phyloP scores from a whole-genome alignment of 1,139 yeast species.

The Pichiaceae sp. region DNA sequence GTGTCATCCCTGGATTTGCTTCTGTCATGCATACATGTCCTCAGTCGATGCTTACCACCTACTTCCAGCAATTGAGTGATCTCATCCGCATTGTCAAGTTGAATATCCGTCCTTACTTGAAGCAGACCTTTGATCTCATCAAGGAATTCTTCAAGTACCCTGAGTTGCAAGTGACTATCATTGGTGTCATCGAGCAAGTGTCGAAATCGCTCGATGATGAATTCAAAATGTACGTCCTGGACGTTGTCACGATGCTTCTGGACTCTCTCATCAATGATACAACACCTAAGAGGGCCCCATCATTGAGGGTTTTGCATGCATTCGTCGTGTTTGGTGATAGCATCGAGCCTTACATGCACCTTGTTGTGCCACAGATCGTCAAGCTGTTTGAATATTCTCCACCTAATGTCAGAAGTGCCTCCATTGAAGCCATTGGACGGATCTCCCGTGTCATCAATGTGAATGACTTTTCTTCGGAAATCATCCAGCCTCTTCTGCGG shows the following conservation, averaged over 20 bases:
- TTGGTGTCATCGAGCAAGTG: slow-evolving; percentile 74
- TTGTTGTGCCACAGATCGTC: slow-evolving; percentile 78
- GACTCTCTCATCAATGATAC: slow-evolving; percentile 75
- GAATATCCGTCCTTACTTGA: slow-evolving; percentile 77
- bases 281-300: slow-evolving; percentile 53
- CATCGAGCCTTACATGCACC: slow-evolving; percentile 81
- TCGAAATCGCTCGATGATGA: slow-evolving; percentile 88
- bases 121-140: slow-evolving; percentile 68
- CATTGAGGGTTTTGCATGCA: slow-evolving; percentile 72
- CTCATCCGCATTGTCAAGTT: slow-evolving; percentile 79
- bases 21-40: slow-evolving; percentile 82
- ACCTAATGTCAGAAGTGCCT: slow-evolving; percentile 52
- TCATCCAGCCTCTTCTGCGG: slow-evolving; percentile 78
- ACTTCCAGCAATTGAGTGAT: slow-evolving; percentile 81
- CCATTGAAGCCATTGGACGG: slow-evolving; percentile 81
- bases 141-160: slow-evolving; percentile 65
- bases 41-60: slow-evolving; percentile 74
- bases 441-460: slow-evolving; percentile 66
- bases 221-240: slow-evolving; percentile 76
- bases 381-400: slow-evolving; percentile 62
- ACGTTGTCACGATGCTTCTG: slow-evolving; percentile 65
- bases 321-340: slow-evolving; percentile 86
- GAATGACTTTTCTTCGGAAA: slow-evolving; percentile 84
- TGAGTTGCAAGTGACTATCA: slow-evolving; percentile 69
- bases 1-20: slow-evolving; percentile 81